phyloP scores from a whole-genome alignment of 805 yeast genomes.

The Ogataea naganishii region DNA sequence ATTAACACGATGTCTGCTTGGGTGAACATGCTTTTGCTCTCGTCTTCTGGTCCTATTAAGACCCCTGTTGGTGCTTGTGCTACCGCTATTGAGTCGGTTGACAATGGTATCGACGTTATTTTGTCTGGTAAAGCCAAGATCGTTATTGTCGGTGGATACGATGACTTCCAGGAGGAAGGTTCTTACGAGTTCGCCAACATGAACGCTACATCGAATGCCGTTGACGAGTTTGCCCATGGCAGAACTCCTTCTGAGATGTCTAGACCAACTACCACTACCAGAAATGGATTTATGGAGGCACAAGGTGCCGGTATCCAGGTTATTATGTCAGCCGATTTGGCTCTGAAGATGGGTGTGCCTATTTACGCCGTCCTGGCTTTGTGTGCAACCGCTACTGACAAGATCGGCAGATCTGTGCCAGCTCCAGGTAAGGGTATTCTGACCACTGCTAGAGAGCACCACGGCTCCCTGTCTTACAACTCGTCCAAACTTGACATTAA shows the following conservation, averaged over 20 bases:
- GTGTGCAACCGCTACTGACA: slow-evolving; percentile 96
- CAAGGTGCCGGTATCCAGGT: slow-evolving; percentile 99
- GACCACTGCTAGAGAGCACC: slow-evolving; percentile 95
- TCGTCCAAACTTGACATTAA: slow-evolving; percentile 79
- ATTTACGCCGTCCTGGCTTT: slow-evolving; percentile 91
- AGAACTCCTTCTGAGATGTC: slow-evolving; percentile 99
- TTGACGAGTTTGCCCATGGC: slow-evolving; percentile 85
- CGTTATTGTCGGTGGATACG: slow-evolving; percentile 97
- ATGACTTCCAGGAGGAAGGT: slow-evolving; percentile 99
- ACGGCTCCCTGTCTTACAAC: slow-evolving; percentile 68
- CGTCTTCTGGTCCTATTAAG: slow-evolving; percentile 97
- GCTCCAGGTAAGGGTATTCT: slow-evolving; percentile 99
- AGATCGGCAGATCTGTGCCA: slow-evolving; percentile 97
- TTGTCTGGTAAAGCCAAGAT: slow-evolving; percentile 91
- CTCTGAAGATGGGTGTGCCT: slow-evolving; percentile 98
- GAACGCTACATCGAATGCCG: slow-evolving; percentile 94
- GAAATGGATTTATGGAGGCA: slow-evolving; percentile 98
- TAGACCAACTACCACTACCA: slow-evolving; percentile 92
- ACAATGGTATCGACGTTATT: slow-evolving; percentile 91
- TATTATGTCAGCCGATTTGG: slow-evolving; percentile 90
- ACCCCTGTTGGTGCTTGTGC: slow-evolving; percentile 99
- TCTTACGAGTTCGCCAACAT: slow-evolving; percentile 96
- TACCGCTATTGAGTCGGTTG: slow-evolving; percentile 96
- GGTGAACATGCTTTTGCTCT: slow-evolving; percentile 96
- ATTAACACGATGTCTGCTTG: slow-evolving; percentile 99